A percentile compares a stretch with the other conserved stretches of the same genome.
Evolutionary conservation across 2,329 filamentous ascomycete genomes (phyloP).

Genomic region (Ascochyta clinopodiicola): DNA sequence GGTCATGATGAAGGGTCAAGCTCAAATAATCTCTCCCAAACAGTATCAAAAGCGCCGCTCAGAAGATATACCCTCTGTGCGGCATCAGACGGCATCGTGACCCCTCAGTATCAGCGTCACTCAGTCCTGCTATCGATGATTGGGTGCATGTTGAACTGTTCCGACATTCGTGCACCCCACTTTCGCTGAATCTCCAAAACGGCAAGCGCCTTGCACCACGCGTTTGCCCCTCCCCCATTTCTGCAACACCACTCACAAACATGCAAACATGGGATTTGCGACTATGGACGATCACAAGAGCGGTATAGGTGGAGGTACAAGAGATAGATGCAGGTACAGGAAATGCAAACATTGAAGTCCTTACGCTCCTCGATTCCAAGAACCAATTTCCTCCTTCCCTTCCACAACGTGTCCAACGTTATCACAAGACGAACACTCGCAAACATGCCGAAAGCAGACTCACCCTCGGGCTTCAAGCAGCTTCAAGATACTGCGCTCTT

Average conservation of each 20-base stretch:
- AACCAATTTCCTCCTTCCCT: background rate
- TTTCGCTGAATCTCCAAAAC: slow-evolving; percentile 3
- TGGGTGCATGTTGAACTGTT: slow-evolving; percentile 14
- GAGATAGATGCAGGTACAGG: slow-evolving; percentile 17
- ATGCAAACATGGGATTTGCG: slow-evolving; percentile 26
- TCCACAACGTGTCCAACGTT: background rate
- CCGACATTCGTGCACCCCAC: slow-evolving; percentile 11
- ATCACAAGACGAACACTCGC: slow-evolving; percentile 1
- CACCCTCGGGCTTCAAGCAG: slow-evolving; percentile 37
- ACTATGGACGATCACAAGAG: slow-evolving; percentile 3
- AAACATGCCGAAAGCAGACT: slow-evolving; percentile 42
- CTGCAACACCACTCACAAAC: slow-evolving; percentile 33
- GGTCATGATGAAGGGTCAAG: slow-evolving; percentile 30
- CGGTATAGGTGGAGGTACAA: slow-evolving; percentile 38
- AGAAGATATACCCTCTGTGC: slow-evolving; percentile 7
- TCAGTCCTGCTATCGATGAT: slow-evolving; percentile 27
- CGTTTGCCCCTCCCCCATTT: slow-evolving; percentile 36
- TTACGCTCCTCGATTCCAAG: background rate
- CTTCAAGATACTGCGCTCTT: slow-evolving; percentile 44
- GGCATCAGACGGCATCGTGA: slow-evolving; percentile 3
- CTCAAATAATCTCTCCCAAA: background rate
- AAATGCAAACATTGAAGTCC: slow-evolving; percentile 15
- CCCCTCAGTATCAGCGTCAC: slow-evolving; percentile 26
- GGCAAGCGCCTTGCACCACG: slow-evolving; percentile 9
- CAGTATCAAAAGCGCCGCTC: background rate